Evolutionary conservation across 768 basidiomycete species (phyloP), one percentile per base, ranked within the genome.

Genomic region (Clitopilus hobsonii): DNA sequence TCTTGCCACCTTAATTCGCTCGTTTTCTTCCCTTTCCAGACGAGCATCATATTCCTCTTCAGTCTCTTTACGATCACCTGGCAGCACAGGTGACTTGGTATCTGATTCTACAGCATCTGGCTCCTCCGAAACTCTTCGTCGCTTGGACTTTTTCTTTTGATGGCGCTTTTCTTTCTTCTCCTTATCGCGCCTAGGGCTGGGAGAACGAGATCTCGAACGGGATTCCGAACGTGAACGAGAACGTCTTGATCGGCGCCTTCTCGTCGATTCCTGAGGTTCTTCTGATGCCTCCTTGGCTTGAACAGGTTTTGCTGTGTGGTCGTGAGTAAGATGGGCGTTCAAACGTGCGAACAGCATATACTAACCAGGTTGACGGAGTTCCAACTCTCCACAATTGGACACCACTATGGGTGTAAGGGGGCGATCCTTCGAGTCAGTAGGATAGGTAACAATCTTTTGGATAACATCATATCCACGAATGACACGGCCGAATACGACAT

Each of bases 301-400:
- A 16, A 18, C n/a, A 45, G 53, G 38, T 50, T 59, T 58, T 24
- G 45, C 57, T 56, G n/a, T 25, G 41, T 14, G 11, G 45, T 36
- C 26, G 25, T 48, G 22, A 51, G 13, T 18, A 18, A 45, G 16
- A 3, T 11, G 16, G 6, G 11, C 20, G n/a, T 29, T n/a, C 24
- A 51, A 30, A 20, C 7, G 11, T 45, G 41, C 25, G 16, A 26
- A 28, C 10, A n/a, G 52, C 14, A 49, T 54, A 36, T 53, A 67
- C 68, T 60, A 13, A 63, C 60, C 56, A 57, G 56, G 58, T 54
- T 78, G 80, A 54, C 80, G 80, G 10, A 91, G 77, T 66, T 91
- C 88, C 30, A 96, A 83, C 65, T 96, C 94, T 10, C 94, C 94
- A 53, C 89, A 92, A 65, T 86, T 90, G 2, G 77, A 69, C 58